Conservation (phyloP, 352 stramenopile species). For the Phytophthora pseudosyringae region DNA sequence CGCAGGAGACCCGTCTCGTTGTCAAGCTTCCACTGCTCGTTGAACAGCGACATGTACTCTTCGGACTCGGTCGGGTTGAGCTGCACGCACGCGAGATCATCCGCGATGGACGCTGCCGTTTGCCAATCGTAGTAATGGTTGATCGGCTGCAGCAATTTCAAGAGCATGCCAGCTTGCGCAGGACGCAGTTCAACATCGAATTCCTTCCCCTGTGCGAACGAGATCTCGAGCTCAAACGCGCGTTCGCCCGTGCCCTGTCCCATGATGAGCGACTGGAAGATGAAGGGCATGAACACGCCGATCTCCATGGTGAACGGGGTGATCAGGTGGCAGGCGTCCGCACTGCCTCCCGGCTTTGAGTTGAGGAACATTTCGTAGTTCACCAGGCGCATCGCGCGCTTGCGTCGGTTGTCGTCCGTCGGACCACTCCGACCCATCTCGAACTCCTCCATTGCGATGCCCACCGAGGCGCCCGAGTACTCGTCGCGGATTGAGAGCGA, state of each 20-base stretch:
- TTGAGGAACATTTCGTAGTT: slow-evolving; percentile 82
- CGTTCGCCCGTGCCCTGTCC: slow-evolving; percentile 43
- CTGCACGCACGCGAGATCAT: slow-evolving; percentile 72
- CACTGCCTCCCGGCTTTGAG: slow-evolving; percentile 36
- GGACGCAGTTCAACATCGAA: slow-evolving; percentile 68
- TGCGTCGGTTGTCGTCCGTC: slow-evolving; percentile 39
- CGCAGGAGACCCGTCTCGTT: slow-evolving; percentile 52
- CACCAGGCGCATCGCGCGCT: slow-evolving; percentile 56
- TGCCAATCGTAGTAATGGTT: slow-evolving; percentile 78
- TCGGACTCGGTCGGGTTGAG: slow-evolving; percentile 47
- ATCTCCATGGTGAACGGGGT: slow-evolving; percentile 64
- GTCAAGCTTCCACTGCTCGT: slow-evolving; percentile 61
- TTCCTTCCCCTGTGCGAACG: slow-evolving; percentile 38
- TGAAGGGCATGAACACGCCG: slow-evolving; percentile 60
- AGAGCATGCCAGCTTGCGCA: slow-evolving; percentile 62
- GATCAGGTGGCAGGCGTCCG: slow-evolving; percentile 57
- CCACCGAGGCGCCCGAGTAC: slow-evolving; percentile 54
- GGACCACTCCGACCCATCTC: slow-evolving; percentile 51
- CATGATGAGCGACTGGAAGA: slow-evolving; percentile 73
- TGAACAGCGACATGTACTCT: slow-evolving; percentile 71
- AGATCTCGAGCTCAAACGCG: slow-evolving; percentile 60
- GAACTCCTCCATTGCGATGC: slow-evolving; percentile 67
- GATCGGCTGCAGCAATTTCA: slow-evolving; percentile 64
- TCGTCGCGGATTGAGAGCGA: slow-evolving; percentile 70
- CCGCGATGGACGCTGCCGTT: slow-evolving; percentile 54